These are phyloP conservation scores for Suhomyces terraborum DNA, from an alignment of 1,139 yeast species.

Conservation along the genomic window DNA sequence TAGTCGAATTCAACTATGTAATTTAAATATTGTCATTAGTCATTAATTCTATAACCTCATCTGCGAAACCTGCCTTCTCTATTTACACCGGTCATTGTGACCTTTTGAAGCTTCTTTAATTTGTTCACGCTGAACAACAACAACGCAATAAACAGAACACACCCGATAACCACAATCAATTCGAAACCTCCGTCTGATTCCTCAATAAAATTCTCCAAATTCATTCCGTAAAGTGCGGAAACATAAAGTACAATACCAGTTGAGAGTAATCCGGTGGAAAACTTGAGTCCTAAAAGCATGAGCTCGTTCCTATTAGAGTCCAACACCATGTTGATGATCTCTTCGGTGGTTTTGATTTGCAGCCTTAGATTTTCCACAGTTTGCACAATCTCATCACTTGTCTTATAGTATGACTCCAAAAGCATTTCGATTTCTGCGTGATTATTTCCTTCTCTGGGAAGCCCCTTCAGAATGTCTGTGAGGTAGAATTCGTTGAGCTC, in stretches of 20 bases:
- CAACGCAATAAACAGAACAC: slow-evolving; percentile 28
- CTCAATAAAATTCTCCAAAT: slow-evolving; percentile 39
- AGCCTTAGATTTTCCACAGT: slow-evolving; percentile 43
- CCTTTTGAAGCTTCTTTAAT: slow-evolving; percentile 37
- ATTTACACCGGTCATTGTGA: slow-evolving; percentile 47
- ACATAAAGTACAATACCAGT: slow-evolving; percentile 43
- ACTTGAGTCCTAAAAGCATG: slow-evolving; percentile 48
- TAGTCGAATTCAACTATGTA: slow-evolving; percentile 8
- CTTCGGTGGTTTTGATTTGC: slow-evolving; percentile 50
- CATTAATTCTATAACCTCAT: slow-evolving; percentile 7
- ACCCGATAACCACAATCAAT: slow-evolving; percentile 31
- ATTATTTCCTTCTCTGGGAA: slow-evolving; percentile 32
- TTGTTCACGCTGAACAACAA: slow-evolving; percentile 33
- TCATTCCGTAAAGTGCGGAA: slow-evolving; percentile 50
- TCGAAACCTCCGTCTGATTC: slow-evolving; percentile 43
- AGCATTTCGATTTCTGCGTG: slow-evolving; percentile 49
- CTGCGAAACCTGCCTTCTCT: slow-evolving; percentile 10
- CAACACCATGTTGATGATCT: slow-evolving; percentile 46
- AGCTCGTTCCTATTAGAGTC: slow-evolving; percentile 51
- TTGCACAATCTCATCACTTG: slow-evolving; percentile 50
- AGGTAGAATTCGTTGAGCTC: slow-evolving; percentile 44
- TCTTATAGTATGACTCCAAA: slow-evolving; percentile 46
- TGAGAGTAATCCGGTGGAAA: slow-evolving; percentile 44
- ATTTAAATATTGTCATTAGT: slow-evolving; percentile 7
- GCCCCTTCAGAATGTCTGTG: slow-evolving; percentile 30